Evolutionary conservation across 2,329 filamentous ascomycete genomes (phyloP).

Genomic region (Ophiostoma montium): DNA sequence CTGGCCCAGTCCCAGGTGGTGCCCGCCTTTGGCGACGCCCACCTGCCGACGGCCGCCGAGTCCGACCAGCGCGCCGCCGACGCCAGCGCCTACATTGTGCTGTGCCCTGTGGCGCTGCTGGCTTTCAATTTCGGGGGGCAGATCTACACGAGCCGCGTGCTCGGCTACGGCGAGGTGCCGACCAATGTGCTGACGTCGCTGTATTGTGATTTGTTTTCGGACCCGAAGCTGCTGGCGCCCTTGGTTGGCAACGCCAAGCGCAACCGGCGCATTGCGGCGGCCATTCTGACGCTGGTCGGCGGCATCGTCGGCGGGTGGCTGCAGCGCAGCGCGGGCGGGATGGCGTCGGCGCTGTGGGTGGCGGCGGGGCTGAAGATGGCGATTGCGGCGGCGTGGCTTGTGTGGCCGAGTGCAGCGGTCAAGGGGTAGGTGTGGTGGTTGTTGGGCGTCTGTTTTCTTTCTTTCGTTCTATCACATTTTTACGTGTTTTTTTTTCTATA

Average conservation of each 20-base stretch:
- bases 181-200: constrained; percentile 41
- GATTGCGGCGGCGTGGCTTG: constrained; percentile 43
- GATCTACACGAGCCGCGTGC: constrained; percentile 35
- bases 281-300: constrained; percentile 33
- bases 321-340: constrained; percentile 34
- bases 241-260: constrained; percentile 32
- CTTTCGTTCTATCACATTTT: too few relatives aligned
- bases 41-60: constrained; percentile 13
- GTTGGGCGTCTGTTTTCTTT: too few relatives aligned
- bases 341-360: constrained; percentile 33
- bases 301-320: constrained; percentile 36
- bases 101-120: constrained; percentile 28
- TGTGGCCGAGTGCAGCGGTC: constrained; percentile 34
- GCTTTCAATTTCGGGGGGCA: constrained; percentile 42
- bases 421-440: not conserved
- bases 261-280: constrained; percentile 35
- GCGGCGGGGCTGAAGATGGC: constrained; percentile 40
- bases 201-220: constrained; percentile 39
- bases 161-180: constrained; percentile 40
- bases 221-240: constrained; percentile 32
- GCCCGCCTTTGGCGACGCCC: constrained; percentile 24
- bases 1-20: constrained; percentile 34
- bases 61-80: constrained; percentile 26
- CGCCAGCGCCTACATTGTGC: constrained; percentile 24
- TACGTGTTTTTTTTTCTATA: too few relatives aligned